Percentiles rank a stretch among this genome's conserved stretches.
phyloP scores from a whole-genome alignment of 163 green algal species.

The Volvox carteri region DNA sequence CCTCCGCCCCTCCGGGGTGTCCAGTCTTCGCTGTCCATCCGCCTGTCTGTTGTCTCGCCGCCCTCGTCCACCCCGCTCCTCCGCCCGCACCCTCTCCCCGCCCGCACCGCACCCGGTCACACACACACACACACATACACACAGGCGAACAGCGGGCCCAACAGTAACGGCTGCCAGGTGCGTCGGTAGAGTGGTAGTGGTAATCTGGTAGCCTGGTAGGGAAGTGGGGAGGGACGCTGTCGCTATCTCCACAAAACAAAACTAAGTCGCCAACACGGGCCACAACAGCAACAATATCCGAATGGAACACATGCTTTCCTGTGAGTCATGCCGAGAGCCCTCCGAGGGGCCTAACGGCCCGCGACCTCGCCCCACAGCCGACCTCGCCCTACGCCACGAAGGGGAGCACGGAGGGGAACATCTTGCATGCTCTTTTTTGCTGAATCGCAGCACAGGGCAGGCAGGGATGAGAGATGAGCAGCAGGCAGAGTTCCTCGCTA shows the following conservation, averaged over 20 bases:
- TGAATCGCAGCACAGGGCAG: too few species aligned
- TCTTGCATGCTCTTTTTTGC: too few species aligned
- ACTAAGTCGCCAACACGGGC: not conserved
- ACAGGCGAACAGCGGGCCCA: conserved; percentile 93
- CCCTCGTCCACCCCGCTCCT: too few species aligned
- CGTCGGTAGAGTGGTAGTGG: not conserved
- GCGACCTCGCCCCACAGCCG: not conserved
- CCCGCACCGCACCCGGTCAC: too few species aligned
- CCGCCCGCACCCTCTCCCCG: too few species aligned
- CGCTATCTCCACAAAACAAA: not conserved
- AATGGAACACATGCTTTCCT: not conserved
- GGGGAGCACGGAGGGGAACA: too few species aligned
- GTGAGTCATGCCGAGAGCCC: not conserved
- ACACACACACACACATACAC: too few species aligned
- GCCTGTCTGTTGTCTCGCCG: too few species aligned
- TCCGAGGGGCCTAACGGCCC: not conserved
- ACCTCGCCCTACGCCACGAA: too few species aligned
- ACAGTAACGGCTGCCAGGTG: conserved; percentile 93
- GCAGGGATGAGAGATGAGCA: not conserved
- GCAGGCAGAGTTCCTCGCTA: not conserved
- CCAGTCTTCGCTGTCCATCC: too few species aligned
- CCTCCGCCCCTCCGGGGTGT: too few species aligned
- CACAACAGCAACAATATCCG: not conserved
- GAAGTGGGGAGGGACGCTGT: not conserved
- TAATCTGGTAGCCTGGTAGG: not conserved